Evolutionary conservation across 352 stramenopile species (phyloP).

Genomic region (Aphanomyces cochlioides): DNA sequence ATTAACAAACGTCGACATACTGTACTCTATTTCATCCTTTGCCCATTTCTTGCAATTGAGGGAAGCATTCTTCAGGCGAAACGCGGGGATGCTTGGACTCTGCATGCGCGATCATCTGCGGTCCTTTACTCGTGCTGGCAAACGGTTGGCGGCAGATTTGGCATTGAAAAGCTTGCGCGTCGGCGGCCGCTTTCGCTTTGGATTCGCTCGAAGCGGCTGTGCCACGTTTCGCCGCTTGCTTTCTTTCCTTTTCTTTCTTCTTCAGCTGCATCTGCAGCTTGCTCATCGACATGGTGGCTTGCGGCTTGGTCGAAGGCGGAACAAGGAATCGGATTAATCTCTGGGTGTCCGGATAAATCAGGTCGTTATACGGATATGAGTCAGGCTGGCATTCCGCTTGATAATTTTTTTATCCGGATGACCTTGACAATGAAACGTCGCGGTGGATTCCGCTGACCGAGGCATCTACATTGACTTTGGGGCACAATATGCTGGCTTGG

Average conservation of each 20-base stretch:
- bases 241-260: conserved; percentile 29
- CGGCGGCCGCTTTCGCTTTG: conserved; percentile 22
- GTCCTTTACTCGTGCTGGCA: conserved; percentile 2
- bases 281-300: conserved; percentile 24
- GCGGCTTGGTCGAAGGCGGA: background rate
- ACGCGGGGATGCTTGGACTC: conserved; percentile 16
- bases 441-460: too few species aligned
- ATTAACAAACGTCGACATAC: too few species aligned
- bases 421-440: too few species aligned
- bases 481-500: too few species aligned
- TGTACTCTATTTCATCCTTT: conserved; percentile 9
- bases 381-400: too few species aligned
- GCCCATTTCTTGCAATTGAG: conserved; percentile 5
- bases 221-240: conserved; percentile 13
- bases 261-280: conserved; percentile 31
- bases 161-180: conserved; percentile 17
- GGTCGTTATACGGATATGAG: too few species aligned
- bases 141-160: conserved; percentile 20
- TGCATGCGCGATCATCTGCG: conserved; percentile 13
- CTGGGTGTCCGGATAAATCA: too few species aligned
- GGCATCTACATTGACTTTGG: too few species aligned
- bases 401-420: too few species aligned
- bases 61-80: conserved; percentile 23
- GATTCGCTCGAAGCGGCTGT: background rate
- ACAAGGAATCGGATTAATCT: too few species aligned